These are phyloP conservation scores for Ligustrum vulgare DNA, from an alignment of 257 asterid genomes.

Conservation along the genomic window DNA sequence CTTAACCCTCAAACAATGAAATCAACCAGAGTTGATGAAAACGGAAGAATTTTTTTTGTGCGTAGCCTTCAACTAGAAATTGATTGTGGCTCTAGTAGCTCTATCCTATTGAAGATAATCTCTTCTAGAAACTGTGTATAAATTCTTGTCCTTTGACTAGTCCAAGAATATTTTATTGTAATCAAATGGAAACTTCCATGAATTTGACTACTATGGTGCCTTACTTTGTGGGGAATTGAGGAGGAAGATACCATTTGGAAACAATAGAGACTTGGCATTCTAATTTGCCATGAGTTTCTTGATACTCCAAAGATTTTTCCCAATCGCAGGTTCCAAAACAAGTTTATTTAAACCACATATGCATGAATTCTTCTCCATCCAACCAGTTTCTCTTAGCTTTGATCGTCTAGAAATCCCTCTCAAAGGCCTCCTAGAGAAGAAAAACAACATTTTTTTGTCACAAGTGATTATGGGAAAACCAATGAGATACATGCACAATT, in stretches of 20 bases:
- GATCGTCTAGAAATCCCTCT: slow-evolving; percentile 15
- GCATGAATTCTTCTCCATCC: slow-evolving; percentile 10
- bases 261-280: too few species aligned
- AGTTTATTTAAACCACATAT: slow-evolving; percentile 15
- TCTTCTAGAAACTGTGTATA: neutral
- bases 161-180: neutral
- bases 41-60: neutral
- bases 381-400: slow-evolving; percentile 5
- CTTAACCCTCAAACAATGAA: slow-evolving; percentile 23
- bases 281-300: too few species aligned
- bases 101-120: too few species aligned
- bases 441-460: neutral
- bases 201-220: slow-evolving; percentile 1
- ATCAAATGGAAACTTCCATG: neutral
- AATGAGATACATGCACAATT: slow-evolving; percentile 36
- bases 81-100: too few species aligned
- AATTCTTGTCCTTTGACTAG: neutral
- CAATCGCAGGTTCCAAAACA: slow-evolving; percentile 6
- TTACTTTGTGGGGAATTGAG: slow-evolving; percentile 5
- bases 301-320: slow-evolving; percentile 23
- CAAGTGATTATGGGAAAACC: slow-evolving; percentile 38
- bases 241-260: neutral
- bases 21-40: neutral
- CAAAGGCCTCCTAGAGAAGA: too few species aligned
- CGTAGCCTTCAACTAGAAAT: too few species aligned